Evolutionary conservation across 2,329 filamentous ascomycete species (phyloP).

Genomic region (Neodidymelliopsis sp.): DNA sequence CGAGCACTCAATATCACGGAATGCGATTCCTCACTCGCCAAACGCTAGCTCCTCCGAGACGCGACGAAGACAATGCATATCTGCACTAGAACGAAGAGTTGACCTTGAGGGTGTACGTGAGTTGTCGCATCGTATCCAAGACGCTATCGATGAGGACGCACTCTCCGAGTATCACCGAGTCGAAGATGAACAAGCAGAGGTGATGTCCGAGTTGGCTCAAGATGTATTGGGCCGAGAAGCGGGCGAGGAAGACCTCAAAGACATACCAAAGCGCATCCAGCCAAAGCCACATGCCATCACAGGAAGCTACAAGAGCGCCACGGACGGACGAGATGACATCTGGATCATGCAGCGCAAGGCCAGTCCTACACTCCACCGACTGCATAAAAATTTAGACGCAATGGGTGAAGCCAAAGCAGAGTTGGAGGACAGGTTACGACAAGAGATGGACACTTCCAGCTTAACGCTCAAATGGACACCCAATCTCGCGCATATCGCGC

Average conservation of each 20-base stretch:
- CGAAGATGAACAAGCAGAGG: conserved; percentile 74
- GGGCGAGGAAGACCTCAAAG: conserved; percentile 63
- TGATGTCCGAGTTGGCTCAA: conserved; percentile 76
- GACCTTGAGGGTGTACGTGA: conserved; percentile 70
- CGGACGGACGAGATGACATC: conserved; percentile 57
- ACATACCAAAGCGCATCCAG: conserved; percentile 47
- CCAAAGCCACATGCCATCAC: conserved; percentile 44
- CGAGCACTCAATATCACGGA: conserved; percentile 32
- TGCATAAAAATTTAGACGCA: conserved; percentile 72
- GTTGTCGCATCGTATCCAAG: conserved; percentile 74
- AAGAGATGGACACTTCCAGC: conserved; percentile 58
- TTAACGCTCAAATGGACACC: conserved; percentile 87
- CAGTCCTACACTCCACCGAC: conserved; percentile 67
- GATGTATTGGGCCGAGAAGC: conserved; percentile 71
- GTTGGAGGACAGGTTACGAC: conserved; percentile 68
- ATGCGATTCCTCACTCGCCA: conserved; percentile 18
- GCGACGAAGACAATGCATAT: conserved; percentile 39
- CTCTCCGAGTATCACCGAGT: conserved; percentile 80
- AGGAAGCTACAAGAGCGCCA: conserved; percentile 44
- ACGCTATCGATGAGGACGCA: conserved; percentile 91
- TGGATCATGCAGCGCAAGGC: conserved; percentile 73
- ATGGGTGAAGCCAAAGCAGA: conserved; percentile 67
- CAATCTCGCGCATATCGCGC: conserved; percentile 86
- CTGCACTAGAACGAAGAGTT: conserved; percentile 64
- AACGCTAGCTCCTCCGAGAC: conserved; percentile 16